Conservation (phyloP, 2,329 filamentous ascomycete genomes). For the Basipetospora chlamydospora region DNA sequence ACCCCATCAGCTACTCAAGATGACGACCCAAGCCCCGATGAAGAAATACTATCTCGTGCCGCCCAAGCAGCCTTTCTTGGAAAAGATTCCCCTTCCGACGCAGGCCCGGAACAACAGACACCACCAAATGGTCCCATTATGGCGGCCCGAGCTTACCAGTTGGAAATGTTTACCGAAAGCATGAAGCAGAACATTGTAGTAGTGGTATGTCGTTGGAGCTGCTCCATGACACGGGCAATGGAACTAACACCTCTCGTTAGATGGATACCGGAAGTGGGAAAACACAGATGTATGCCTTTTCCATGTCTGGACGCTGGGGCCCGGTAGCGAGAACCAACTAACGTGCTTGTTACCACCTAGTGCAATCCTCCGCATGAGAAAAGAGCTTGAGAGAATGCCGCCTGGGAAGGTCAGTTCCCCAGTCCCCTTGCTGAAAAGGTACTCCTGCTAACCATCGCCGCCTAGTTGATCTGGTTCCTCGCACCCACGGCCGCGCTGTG, state of each 20-base stretch:
- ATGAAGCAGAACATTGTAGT: slow-evolving; percentile 57
- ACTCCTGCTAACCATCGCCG: neutral
- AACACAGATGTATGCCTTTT: slow-evolving; percentile 48
- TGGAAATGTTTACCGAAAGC: slow-evolving; percentile 62
- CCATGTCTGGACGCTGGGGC: no score
- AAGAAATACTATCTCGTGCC: neutral
- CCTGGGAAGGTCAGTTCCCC: slow-evolving; percentile 33
- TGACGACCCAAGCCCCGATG: neutral
- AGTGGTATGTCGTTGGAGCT: slow-evolving; percentile 39
- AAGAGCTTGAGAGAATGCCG: slow-evolving; percentile 42
- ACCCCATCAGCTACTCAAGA: neutral
- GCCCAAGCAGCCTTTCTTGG: neutral
- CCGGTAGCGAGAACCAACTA: neutral
- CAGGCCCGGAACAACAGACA: slow-evolving; percentile 19
- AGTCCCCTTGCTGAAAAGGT: neutral
- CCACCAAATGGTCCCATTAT: slow-evolving; percentile 16
- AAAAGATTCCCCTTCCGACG: slow-evolving; percentile 17
- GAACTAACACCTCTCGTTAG: slow-evolving; percentile 22
- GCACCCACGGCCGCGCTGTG: slow-evolving; percentile 56
- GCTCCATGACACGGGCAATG: no score
- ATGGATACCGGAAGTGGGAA: slow-evolving; percentile 75
- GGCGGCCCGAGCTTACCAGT: slow-evolving; percentile 49
- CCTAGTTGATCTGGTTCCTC: slow-evolving; percentile 50
- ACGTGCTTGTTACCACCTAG: no score
- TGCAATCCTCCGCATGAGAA: slow-evolving; percentile 51